phyloP scores from a whole-genome alignment of 1,284 basidiomycete genomes.

The Cutaneotrichosporon sp. region DNA sequence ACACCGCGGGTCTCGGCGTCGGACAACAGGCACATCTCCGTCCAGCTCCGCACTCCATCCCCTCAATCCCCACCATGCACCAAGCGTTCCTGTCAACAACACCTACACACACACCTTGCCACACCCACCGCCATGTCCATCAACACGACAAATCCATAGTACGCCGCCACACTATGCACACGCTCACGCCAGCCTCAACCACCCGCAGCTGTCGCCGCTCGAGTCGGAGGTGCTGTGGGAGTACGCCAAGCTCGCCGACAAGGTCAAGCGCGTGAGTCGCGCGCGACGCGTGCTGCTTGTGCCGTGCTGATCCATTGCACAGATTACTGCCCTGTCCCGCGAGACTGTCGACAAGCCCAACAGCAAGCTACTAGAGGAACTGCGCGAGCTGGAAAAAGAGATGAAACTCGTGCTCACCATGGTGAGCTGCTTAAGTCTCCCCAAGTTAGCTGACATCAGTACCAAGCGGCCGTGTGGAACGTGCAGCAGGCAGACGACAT shows the following conservation, averaged over 20 bases:
- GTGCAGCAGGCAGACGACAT: slow-evolving; percentile 61
- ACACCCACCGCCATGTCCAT: neutral
- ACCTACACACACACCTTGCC: neutral
- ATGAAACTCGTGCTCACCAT: slow-evolving; percentile 89
- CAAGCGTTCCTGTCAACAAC: neutral
- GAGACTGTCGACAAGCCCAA: slow-evolving; percentile 60
- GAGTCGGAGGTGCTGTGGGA: slow-evolving; percentile 72
- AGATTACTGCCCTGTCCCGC: slow-evolving; percentile 47
- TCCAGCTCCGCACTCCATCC: neutral
- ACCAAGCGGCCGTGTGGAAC: slow-evolving; percentile 92
- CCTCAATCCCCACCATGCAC: neutral
- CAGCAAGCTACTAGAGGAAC: slow-evolving; percentile 64
- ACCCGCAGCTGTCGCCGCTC: slow-evolving; percentile 58
- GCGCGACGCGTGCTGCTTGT: too few relatives aligned
- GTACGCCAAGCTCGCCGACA: slow-evolving; percentile 66
- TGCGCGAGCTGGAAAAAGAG: slow-evolving; percentile 82
- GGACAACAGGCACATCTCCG: neutral
- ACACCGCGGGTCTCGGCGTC: neutral
- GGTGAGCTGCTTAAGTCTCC: slow-evolving; percentile 51
- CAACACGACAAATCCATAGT: slow-evolving; percentile 13
- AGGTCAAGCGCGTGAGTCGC: slow-evolving; percentile 60
- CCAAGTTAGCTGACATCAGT: slow-evolving; percentile 55
- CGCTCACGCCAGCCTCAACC: slow-evolving; percentile 30
- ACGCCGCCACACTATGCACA: neutral
- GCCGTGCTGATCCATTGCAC: neutral